Evolutionary conservation across 768 basidiomycete genomes (phyloP).

Genomic region (Lactifluus subvellereus): DNA sequence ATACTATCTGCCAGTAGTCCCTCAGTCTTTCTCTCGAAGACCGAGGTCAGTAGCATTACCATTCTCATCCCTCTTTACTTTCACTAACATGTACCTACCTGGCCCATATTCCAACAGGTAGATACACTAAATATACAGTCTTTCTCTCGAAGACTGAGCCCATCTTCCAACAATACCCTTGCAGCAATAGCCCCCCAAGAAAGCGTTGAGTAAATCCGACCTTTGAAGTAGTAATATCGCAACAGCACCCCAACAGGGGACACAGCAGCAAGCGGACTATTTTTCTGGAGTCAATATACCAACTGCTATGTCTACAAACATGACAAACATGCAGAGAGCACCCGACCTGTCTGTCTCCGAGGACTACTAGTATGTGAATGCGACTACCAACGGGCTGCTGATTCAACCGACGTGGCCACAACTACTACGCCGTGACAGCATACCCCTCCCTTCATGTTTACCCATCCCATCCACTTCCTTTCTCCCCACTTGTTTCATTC

Average conservation of each 20-base stretch:
- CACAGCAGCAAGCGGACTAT: background rate
- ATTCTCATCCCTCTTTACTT: too few species aligned
- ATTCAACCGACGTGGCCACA: background rate
- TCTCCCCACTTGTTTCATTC: too few species aligned
- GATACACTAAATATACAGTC: too few species aligned
- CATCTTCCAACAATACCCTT: too few species aligned
- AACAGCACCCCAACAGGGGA: background rate
- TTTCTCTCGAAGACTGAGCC: too few species aligned
- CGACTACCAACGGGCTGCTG: background rate
- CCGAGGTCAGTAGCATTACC: too few species aligned
- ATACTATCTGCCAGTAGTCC: too few species aligned
- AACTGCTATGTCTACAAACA: background rate
- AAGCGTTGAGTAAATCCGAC: background rate
- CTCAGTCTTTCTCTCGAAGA: too few species aligned
- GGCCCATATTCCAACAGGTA: too few species aligned
- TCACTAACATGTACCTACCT: too few species aligned
- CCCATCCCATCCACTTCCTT: too few species aligned
- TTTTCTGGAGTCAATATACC: background rate
- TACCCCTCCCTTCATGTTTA: too few species aligned
- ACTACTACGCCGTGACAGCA: background rate
- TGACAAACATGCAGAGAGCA: background rate
- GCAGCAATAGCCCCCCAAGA: background rate
- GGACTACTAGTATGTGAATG: background rate
- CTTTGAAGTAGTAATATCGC: background rate
- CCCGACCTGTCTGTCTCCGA: background rate